A percentile compares a stretch with the other conserved stretches of the same genome.
phyloP scores from a whole-genome alignment of 805 yeast genomes.

The Dipodascus geniculatus region DNA sequence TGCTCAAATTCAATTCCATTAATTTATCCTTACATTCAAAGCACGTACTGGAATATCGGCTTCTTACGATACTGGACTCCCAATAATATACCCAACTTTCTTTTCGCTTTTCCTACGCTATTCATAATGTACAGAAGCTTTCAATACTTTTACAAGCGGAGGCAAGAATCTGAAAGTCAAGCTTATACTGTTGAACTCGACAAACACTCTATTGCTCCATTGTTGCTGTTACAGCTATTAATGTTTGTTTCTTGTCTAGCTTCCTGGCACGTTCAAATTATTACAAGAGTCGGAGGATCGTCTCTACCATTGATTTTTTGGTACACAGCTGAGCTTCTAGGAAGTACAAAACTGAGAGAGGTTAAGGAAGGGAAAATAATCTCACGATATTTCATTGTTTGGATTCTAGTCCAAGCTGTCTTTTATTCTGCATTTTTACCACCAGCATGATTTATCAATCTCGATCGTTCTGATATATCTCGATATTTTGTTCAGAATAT shows the following conservation, averaged over 20 bases:
- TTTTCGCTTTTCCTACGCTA: constrained; percentile 61
- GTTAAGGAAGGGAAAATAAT: constrained; percentile 26
- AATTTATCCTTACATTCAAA: constrained; percentile 61
- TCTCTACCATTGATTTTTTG: constrained; percentile 69
- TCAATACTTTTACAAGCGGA: constrained; percentile 17
- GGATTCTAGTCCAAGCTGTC: constrained; percentile 60
- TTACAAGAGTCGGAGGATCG: constrained; percentile 58
- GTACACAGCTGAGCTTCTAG: constrained; percentile 41
- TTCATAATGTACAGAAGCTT: constrained; percentile 33
- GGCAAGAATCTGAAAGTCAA: neutral
- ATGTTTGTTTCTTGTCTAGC: constrained; percentile 41
- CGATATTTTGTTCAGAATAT: neutral
- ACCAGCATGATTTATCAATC: constrained; percentile 50
- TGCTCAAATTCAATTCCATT: constrained; percentile 48
- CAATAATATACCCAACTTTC: constrained; percentile 72
- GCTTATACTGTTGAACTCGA: neutral
- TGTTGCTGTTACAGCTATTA: constrained; percentile 22
- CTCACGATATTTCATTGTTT: constrained; percentile 40
- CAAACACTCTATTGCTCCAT: constrained; percentile 7
- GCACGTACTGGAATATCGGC: constrained; percentile 77
- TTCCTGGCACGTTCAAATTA: constrained; percentile 76
- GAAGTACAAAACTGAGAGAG: constrained; percentile 15
- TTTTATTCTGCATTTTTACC: constrained; percentile 79
- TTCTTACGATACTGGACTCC: constrained; percentile 72
- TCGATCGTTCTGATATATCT: neutral